Base-by-base conservation (phyloP, 352 stramenopile species). In the Pythium monospermum region DNA sequence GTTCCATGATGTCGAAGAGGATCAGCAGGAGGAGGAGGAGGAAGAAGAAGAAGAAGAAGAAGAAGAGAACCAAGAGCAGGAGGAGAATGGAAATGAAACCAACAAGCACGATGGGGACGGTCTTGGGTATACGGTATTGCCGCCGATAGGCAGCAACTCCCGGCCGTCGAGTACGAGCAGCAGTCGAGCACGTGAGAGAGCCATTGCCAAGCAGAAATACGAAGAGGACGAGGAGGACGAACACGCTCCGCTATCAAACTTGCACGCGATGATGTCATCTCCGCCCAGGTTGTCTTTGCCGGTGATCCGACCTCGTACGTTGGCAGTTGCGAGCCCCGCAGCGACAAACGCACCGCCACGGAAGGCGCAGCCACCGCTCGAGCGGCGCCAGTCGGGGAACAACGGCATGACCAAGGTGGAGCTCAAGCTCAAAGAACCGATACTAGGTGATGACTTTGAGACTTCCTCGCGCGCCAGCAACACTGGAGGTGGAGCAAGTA, bases 351-450 rank as follows among this genome's bases (percentile, higher is more conserved):
- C n/a, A n/a, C 5, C 15, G 10, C 18, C 25, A 18, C 23, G 49
- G 2, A 54, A 44, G 31, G 36, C 43, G 6, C 42, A 50, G n/a
- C 56, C 43, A 8, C 56, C 56, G 18, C 39, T 47, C 1, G 27
- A n/a, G 4, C 52, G 51, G 26, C 52, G 35, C 18, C 53, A 39
- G 1, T 42, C 40, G 25, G 19, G 37, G 6, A 52, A 48, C 6
- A 61, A 40, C 18, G 44, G 26, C n/a, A 84, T 73, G 67, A 70
- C 39, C 21, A 72, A 72, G 25, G 45, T 77, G 2, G 65, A 86
- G 43, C 61, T 86, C 3, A 86, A 76, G 27, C 44, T 86, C 13
- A 89, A 84, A 25, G 73, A 89, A 22, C 59, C 66, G 0, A 62
- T 71, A 30, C 59, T 85, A 10, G 69, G 68, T 40, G 73, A 80